A percentile compares a stretch with the other conserved stretches of the same genome.
phyloP scores from a whole-genome alignment of 2,329 filamentous ascomycete genomes.

The Aspergillus arachidicola region DNA sequence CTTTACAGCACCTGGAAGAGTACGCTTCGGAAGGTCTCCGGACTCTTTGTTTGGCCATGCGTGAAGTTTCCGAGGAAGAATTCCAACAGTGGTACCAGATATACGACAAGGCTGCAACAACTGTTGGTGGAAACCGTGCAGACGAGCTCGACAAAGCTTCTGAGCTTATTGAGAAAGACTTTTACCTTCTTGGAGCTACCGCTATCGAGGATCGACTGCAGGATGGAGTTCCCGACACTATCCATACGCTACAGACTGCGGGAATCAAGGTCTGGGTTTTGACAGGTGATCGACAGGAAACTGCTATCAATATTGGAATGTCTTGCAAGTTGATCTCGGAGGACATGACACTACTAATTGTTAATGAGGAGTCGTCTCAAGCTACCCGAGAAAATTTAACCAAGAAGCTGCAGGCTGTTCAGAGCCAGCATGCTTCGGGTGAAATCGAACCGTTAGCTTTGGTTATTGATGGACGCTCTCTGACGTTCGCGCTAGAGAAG shows the following conservation, averaged over 20 bases:
- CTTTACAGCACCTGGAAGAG: conserved; percentile 92
- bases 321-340: conserved; percentile 98
- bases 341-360: conserved; percentile 95
- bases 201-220: conserved; percentile 97
- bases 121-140: conserved; percentile 85
- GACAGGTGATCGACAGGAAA: conserved; percentile 96
- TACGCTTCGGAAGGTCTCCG: conserved; percentile 95
- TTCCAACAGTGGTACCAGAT: conserved; percentile 85
- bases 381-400: conserved; percentile 85
- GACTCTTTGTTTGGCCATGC: conserved; percentile 92
- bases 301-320: conserved; percentile 99
- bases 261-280: conserved; percentile 99
- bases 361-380: conserved; percentile 83
- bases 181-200: conserved; percentile 88
- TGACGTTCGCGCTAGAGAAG: conserved; percentile 90
- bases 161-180: conserved; percentile 90
- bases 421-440: conserved; percentile 69
- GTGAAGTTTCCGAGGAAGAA: conserved; percentile 87
- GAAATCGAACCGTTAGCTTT: conserved; percentile 81
- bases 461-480: conserved; percentile 92
- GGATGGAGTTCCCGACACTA: conserved; percentile 96
- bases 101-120: conserved; percentile 85
- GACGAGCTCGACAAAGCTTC: conserved; percentile 97
- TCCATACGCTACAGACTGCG: conserved; percentile 92
- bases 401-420: conserved; percentile 91